These are phyloP conservation scores for Arbutus unedo DNA, from an alignment of 148 eudicot species.

Conservation along the genomic window DNA sequence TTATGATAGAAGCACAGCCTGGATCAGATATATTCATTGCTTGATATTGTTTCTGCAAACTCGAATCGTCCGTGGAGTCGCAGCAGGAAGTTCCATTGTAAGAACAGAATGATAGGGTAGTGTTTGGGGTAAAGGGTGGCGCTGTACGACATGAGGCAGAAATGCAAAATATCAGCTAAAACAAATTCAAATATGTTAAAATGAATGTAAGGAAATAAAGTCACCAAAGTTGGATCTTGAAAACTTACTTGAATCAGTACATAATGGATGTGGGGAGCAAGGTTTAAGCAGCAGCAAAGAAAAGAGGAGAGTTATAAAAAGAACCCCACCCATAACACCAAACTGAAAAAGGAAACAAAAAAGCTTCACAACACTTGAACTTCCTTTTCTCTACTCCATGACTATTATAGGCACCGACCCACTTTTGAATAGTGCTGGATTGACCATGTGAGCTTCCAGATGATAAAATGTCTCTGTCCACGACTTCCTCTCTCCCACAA, in stretches of 20 bases:
- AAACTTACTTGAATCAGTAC: conserved; percentile 45
- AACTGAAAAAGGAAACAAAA: conserved; percentile 6
- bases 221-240: not conserved
- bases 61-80: conserved; percentile 30
- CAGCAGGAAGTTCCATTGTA: conserved; percentile 49
- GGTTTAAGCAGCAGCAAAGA: conserved; percentile 24
- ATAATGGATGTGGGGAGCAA: conserved; percentile 34
- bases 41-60: conserved; percentile 32
- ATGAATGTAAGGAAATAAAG: not conserved
- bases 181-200: not conserved
- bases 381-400: conserved; percentile 1
- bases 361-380: not conserved
- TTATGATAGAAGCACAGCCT: conserved; percentile 44
- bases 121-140: conserved; percentile 38
- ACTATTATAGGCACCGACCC: not conserved
- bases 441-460: not conserved
- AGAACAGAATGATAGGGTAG: conserved; percentile 40
- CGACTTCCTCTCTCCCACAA: conserved; percentile 4
- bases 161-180: not conserved
- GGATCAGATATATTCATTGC: conserved; percentile 45
- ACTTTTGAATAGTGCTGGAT: conserved; percentile 4
- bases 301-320: conserved; percentile 15
- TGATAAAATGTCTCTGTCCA: not conserved
- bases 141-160: conserved; percentile 26
- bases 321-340: conserved; percentile 29